phyloP scores from a whole-genome alignment of 2,329 filamentous ascomycete genomes.

The Colletotrichum navitas region DNA sequence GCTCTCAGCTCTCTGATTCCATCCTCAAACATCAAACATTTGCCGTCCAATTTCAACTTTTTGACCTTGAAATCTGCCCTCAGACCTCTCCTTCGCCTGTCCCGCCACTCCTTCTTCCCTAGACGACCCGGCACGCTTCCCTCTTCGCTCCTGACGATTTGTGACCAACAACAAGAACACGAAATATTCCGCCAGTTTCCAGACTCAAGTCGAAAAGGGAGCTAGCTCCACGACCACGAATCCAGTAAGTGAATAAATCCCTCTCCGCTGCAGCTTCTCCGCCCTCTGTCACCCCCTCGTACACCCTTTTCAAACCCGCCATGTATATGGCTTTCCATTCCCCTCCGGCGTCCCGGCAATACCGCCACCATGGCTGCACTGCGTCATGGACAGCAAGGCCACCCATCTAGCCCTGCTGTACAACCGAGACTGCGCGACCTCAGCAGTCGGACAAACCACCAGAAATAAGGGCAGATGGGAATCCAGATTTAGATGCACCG shows the following conservation, averaged over 20 bases:
- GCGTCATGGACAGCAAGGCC: conserved; percentile 3
- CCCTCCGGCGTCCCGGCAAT: not conserved
- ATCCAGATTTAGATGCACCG: not conserved
- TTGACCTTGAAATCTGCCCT: not conserved
- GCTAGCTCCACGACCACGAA: not conserved
- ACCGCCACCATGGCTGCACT: conserved; percentile 1
- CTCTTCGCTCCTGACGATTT: not conserved
- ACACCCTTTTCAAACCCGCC: not conserved
- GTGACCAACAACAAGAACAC: not conserved
- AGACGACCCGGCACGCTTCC: not conserved
- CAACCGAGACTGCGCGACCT: not conserved
- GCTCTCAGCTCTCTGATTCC: not conserved
- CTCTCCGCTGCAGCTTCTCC: not conserved
- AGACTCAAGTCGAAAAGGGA: not conserved
- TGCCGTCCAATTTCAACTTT: not conserved
- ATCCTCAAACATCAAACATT: not conserved
- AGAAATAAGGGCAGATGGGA: not conserved
- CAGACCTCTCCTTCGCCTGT: not conserved
- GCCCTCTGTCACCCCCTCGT: not conserved
- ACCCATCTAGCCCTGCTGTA: not conserved
- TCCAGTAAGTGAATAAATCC: not conserved
- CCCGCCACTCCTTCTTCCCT: not conserved
- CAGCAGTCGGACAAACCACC: not conserved
- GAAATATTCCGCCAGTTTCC: not conserved
- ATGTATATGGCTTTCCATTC: conserved; percentile 6